phyloP scores from a whole-genome alignment of 2,329 filamentous ascomycete species.

The Aspergillus caelatus region DNA sequence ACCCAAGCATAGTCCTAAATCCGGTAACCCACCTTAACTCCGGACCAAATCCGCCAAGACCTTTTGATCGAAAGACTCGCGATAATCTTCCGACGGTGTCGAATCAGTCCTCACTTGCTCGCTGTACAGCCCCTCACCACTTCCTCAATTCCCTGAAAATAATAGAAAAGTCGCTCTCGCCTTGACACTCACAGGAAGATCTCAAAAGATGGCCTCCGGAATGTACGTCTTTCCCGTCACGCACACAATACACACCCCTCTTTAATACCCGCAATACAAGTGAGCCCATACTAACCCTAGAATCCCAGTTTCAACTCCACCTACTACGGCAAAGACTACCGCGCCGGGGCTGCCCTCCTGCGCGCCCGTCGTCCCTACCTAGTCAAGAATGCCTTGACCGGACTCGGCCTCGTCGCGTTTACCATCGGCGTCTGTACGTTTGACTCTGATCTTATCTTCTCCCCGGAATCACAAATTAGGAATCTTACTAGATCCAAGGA shows the following conservation, averaged over 20 bases:
- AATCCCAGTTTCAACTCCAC: conserved; percentile 66
- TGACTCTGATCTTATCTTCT: neutral
- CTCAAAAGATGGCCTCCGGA: conserved; percentile 18
- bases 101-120: neutral
- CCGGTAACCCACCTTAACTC: neutral
- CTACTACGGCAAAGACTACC: conserved; percentile 89
- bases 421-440: conserved; percentile 84
- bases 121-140: neutral
- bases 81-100: neutral
- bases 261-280: neutral
- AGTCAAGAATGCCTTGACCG: conserved; percentile 83
- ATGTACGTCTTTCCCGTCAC: conserved; percentile 15
- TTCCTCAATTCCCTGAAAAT: neutral
- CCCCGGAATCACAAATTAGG: neutral
- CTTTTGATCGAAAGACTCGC: neutral
- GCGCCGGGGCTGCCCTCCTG: conserved; percentile 84
- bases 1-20: neutral
- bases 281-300: conserved; percentile 8
- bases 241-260: neutral
- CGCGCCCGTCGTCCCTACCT: conserved; percentile 91
- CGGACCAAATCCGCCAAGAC: conserved; percentile 7
- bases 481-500: neutral
- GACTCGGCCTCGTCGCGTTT: conserved; percentile 72
- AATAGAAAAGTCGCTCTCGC: neutral
- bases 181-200: neutral